Base-by-base conservation (phyloP, 768 basidiomycete genomes). In the Dioszegia hungarica region DNA sequence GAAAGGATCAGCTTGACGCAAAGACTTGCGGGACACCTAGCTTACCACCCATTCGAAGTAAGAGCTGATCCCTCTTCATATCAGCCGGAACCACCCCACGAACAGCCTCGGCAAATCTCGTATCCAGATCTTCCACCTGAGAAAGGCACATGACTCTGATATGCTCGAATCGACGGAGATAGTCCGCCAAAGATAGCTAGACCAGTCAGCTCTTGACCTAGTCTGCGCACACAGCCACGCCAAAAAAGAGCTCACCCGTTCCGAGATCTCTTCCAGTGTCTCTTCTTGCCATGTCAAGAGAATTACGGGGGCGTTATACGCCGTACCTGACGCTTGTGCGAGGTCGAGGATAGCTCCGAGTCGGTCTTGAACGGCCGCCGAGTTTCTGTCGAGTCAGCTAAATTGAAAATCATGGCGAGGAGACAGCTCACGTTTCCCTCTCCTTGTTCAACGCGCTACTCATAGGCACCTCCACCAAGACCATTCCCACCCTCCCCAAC, bases 231-330 rank as follows among this genome's bases (percentile, higher is more conserved):
- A n/a, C n/a, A n/a, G n/a, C n/a, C n/a, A n/a, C n/a, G n/a, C n/a
- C n/a, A n/a, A n/a, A n/a, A n/a, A n/a, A n/a, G n/a, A 3, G 50
- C 67, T 56, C n/a, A 72, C 70, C 48, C 67, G 45, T 15, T 63
- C 56, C 2, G 34, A 28, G 22, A 72, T n/a, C 11, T 64, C 65
- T 6, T 67, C 63, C 0, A 63, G 46, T 22, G 43, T 49, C 31
- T 72, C 70, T 20, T 63, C 59, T 24, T 66, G 60, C 67, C 67
- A 72, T 8, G 60, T 61, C 20, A 72, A 9, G 24, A 72, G 15
- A 37, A 72, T 28, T 28, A 72, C 36, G 11, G 62, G 53, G 10
- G 66, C 61, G 1, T 22, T 27, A 48, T 62, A 69, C 25, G 56
- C 56, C 49, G 62, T 57, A 5, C 25, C 39, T 9, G 45, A 33